phyloP scores from a whole-genome alignment of 2,329 filamentous ascomycete species.

The Cladosporium sp. region DNA sequence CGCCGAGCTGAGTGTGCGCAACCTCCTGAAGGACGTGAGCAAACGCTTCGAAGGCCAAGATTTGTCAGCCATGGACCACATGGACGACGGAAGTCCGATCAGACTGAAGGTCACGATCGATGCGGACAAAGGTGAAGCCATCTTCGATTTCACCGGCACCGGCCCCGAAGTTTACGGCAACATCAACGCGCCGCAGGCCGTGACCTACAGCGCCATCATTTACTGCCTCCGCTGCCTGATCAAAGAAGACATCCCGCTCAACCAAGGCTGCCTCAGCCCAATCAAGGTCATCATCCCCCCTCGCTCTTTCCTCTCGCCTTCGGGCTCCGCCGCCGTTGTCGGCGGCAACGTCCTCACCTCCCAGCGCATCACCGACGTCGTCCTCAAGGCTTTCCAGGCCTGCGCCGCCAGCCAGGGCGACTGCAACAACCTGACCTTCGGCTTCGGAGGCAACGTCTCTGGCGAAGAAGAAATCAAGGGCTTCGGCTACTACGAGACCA shows the following conservation, averaged over 20 bases:
- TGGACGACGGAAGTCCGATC: conserved; percentile 82
- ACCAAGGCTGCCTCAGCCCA: conserved; percentile 75
- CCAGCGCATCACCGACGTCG: conserved; percentile 76
- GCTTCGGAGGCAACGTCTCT: conserved; percentile 63
- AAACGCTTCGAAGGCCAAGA: conserved; percentile 62
- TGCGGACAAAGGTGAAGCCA: conserved; percentile 63
- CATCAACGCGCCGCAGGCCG: conserved; percentile 73
- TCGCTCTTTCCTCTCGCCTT: conserved; percentile 67
- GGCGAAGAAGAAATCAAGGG: conserved; percentile 59
- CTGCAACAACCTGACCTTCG: conserved; percentile 81
- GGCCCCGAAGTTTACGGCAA: conserved; percentile 63
- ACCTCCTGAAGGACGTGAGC: conserved; percentile 65
- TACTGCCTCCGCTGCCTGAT: conserved; percentile 78
- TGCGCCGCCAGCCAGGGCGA: conserved; percentile 75
- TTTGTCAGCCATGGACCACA: conserved; percentile 71
- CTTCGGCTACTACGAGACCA: conserved; percentile 84
- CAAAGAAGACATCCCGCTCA: conserved; percentile 73
- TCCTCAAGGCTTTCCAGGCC: conserved; percentile 72
- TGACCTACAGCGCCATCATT: conserved; percentile 78
- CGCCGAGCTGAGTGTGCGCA: conserved; percentile 68
- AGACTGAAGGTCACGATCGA: conserved; percentile 69
- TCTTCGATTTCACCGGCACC: conserved; percentile 74
- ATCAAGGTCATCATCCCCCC: conserved; percentile 69
- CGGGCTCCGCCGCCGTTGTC: conserved; percentile 71
- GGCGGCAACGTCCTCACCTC: conserved; percentile 74